Evolutionary conservation across 352 stramenopile genomes (phyloP), one percentile per base, ranked within the genome.

Genomic region (Pythium graminicola): DNA sequence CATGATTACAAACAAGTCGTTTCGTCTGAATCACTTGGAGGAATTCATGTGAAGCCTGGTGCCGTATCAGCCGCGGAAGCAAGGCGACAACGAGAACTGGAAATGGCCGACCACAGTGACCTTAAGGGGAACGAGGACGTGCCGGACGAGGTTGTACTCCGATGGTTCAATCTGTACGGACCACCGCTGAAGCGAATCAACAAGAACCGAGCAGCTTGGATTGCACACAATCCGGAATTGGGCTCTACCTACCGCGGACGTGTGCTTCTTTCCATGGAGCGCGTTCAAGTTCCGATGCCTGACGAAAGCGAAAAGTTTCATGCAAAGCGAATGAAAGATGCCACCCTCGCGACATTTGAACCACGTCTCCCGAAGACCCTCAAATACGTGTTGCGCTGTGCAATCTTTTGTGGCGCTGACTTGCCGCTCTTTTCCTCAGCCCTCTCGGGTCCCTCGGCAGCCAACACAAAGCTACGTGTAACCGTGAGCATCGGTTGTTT

Each of bases 111-210:
- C 1, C 41, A 5, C 7, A 3, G 2, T 2, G 22, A 41, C 9
- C 8, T 14, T 1, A 32, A 49, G 13, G 13, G 11, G 5, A 16
- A 41, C 27, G 46, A n/a, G 9, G 28, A 5, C n/a, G 4, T 28
- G 2, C 23, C 53, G 28, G 49, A 65, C 11, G 35, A 54, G 6
- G 65, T 79, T 0, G 58, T 74, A 22, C 55, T 76, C 19, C 68
- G 76, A 3, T 96, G 86, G 83, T 84, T 82, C 36, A 90, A 90
- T 54, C 47, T 96, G 3, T 96, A 95, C 47, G 87, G 87, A 6
- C 82, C 85, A n/a, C 87, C 81, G 1, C 56, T 87, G 6, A 67
- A 50, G 1, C 61, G 73, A 2, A 58, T 68, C 17, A 86, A 88
- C 50, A 66, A 68, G 23, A 86, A 85, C 39, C 70, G 78, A 4